A percentile compares a stretch with the other conserved stretches of the same genome.
phyloP scores from a whole-genome alignment of 2,329 filamentous ascomycete genomes.

The Annulohypoxylon truncatum region DNA sequence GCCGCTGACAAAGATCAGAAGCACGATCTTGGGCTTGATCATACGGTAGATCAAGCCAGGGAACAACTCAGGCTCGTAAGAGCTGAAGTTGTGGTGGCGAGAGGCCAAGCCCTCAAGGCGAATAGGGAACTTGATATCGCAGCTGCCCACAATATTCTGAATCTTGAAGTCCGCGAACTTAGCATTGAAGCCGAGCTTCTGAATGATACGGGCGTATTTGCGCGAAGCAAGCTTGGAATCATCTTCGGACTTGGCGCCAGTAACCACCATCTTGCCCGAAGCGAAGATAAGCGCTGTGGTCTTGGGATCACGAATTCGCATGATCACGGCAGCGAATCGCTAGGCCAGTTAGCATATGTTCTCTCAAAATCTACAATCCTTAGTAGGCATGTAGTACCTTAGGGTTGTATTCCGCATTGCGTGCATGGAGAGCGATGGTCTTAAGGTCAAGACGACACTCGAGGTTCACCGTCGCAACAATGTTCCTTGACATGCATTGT shows the following conservation, averaged over 20 bases:
- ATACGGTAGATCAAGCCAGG: conserved; percentile 99
- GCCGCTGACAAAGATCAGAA: conserved; percentile 96
- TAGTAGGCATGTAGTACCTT: conserved; percentile 75
- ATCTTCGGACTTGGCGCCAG: conserved; percentile 96
- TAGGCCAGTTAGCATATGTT: conserved; percentile 57
- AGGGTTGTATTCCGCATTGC: conserved; percentile 98
- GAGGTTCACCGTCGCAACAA: conserved; percentile 98
- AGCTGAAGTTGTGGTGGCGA: conserved; percentile 99
- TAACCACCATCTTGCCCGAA: conserved; percentile 99
- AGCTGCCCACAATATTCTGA: conserved; percentile 98
- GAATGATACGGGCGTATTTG: conserved; percentile 99
- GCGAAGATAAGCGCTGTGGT: conserved; percentile 98
- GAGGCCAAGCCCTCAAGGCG: conserved; percentile 94
- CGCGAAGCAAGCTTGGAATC: conserved; percentile 96
- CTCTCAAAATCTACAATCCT: conserved; percentile 16
- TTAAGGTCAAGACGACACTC: conserved; percentile 97
- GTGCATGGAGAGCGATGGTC: conserved; percentile 97
- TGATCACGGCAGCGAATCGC: conserved; percentile 99
- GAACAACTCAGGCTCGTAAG: conserved; percentile 98
- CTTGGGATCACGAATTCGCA: conserved; percentile 99
- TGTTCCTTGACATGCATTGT: conserved; percentile 78
- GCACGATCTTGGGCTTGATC: conserved; percentile 99
- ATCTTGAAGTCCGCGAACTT: conserved; percentile 99
- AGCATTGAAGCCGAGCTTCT: conserved; percentile 99
- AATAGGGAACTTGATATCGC: conserved; percentile 99